Evolutionary conservation across 352 stramenopile species (phyloP).

Genomic region (Phytophthora hybrid): DNA sequence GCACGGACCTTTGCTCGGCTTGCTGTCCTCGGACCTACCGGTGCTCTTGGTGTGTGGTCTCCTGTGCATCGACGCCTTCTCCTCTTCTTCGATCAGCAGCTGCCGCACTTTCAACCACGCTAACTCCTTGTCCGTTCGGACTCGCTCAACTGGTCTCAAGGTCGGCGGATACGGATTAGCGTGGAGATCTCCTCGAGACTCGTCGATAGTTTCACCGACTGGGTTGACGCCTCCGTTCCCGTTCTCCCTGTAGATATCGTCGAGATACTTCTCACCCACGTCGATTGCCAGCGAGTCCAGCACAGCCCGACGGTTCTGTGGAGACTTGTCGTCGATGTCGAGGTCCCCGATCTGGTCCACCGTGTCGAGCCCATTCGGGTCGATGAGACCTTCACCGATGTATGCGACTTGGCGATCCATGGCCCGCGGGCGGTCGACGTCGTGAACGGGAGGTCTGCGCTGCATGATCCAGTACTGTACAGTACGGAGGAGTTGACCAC

Average conservation of each 20-base stretch:
- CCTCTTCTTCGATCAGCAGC: conserved; percentile 43
- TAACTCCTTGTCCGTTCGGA: conserved; percentile 41
- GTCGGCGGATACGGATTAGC: neutral
- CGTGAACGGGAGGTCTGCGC: conserved; percentile 11
- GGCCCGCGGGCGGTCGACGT: conserved; percentile 11
- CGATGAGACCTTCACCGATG: conserved; percentile 67
- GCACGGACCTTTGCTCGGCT: conserved; percentile 36
- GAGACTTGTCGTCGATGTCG: conserved; percentile 51
- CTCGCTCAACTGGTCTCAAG: conserved; percentile 26
- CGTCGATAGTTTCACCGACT: neutral
- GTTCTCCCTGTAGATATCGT: conserved; percentile 70
- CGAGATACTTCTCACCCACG: conserved; percentile 63
- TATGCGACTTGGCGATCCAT: conserved; percentile 36
- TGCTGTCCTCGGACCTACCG: conserved; percentile 29
- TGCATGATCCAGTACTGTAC: neutral
- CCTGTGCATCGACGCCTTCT: conserved; percentile 28
- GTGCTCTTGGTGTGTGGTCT: conserved; percentile 14
- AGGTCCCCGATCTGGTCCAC: conserved; percentile 44
- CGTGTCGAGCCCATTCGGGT: conserved; percentile 42
- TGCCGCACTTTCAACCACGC: conserved; percentile 48
- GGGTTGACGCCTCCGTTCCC: conserved; percentile 15
- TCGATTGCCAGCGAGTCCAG: conserved; percentile 68
- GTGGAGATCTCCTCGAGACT: neutral
- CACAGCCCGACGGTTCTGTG: conserved; percentile 18
- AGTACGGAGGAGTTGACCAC: neutral